Conservation (phyloP, 2,329 filamentous ascomycete genomes). For the Tolypocladium album region DNA sequence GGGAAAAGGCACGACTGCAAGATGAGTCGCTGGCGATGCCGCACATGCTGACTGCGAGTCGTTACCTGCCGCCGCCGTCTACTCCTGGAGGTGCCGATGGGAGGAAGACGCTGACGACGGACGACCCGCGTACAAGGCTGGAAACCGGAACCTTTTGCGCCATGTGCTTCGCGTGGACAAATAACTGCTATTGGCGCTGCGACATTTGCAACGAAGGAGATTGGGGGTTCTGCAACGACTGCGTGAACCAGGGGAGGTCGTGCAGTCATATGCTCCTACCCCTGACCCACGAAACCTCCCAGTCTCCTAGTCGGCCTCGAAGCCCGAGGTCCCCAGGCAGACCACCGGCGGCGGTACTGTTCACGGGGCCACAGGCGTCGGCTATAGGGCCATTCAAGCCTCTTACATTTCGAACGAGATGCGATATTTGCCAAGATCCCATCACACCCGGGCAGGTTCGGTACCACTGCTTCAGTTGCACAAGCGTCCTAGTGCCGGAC, state of each 20-base stretch:
- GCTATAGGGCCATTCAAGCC: slow-evolving; percentile 50
- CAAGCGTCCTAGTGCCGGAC: slow-evolving; percentile 35
- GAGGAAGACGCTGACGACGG: slow-evolving; percentile 47
- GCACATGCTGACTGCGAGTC: slow-evolving; percentile 48
- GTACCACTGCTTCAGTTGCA: slow-evolving; percentile 73
- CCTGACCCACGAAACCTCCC: slow-evolving; percentile 47
- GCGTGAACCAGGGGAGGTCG: slow-evolving; percentile 70
- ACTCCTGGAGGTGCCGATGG: slow-evolving; percentile 42
- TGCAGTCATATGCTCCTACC: slow-evolving; percentile 78
- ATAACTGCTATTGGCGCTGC: slow-evolving; percentile 86
- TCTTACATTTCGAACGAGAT: slow-evolving; percentile 62
- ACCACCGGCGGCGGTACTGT: slow-evolving; percentile 35
- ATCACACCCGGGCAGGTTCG: slow-evolving; percentile 61
- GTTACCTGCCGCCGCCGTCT: slow-evolving; percentile 40
- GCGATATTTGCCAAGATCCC: slow-evolving; percentile 64
- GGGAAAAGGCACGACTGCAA: slow-evolving; percentile 41
- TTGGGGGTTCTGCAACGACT: slow-evolving; percentile 87
- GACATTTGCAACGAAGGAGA: slow-evolving; percentile 80
- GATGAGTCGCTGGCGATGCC: slow-evolving; percentile 32
- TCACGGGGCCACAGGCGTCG: slow-evolving; percentile 33
- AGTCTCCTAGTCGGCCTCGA: slow-evolving; percentile 23
- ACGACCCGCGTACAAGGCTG: slow-evolving; percentile 56
- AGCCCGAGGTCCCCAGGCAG: slow-evolving; percentile 32
- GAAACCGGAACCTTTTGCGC: slow-evolving; percentile 80
- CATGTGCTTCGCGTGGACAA: slow-evolving; percentile 60